A percentile compares a stretch with the other conserved stretches of the same genome.
These are phyloP conservation scores for Urtica urens DNA, from an alignment of 306 rosid genomes.

Conservation along the genomic window DNA sequence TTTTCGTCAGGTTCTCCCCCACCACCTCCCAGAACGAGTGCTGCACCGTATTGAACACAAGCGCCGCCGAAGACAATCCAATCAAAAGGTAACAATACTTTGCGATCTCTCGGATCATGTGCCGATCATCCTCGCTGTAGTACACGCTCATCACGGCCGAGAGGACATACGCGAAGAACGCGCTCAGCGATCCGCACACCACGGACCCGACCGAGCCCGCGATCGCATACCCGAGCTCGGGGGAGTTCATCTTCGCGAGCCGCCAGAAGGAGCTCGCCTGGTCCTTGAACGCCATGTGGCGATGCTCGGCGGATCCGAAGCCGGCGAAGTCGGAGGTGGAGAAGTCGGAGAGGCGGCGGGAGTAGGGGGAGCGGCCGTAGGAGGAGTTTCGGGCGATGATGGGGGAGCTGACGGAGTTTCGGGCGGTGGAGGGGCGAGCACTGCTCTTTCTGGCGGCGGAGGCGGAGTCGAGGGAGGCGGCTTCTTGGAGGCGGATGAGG, in stretches of 20 bases:
- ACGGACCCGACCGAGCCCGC: conserved; percentile 85
- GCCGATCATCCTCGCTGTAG: conserved; percentile 55
- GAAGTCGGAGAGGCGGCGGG: conserved; percentile 93
- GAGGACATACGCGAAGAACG: conserved; percentile 88
- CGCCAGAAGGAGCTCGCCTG: conserved; percentile 99
- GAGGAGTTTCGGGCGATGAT: conserved; percentile 93
- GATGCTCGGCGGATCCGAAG: conserved; percentile 66
- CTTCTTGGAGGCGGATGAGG: conserved; percentile 87
- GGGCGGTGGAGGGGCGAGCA: conserved; percentile 99
- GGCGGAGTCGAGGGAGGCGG: conserved; percentile 83
- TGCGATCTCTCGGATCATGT: conserved; percentile 62
- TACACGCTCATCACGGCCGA: conserved; percentile 87
- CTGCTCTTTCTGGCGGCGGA: conserved; percentile 94
- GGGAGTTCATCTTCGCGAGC: conserved; percentile 96
- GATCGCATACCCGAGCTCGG: conserved; percentile 86
- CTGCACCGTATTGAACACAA: conserved; percentile 81
- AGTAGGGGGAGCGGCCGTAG: conserved; percentile 94
- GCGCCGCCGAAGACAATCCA: conserved; percentile 88
- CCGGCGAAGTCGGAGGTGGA: conserved; percentile 90
- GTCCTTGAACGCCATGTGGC: conserved; percentile 84
- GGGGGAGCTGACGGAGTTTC: conserved; percentile 98
- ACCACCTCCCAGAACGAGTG: conserved; percentile 96
- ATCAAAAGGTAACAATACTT: conserved; percentile 82
- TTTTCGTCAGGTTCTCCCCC: conserved; percentile 79
- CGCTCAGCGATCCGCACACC: conserved; percentile 91